phyloP scores from a whole-genome alignment of 495 filamentous ascomycete genomes.

The Aspergillus incahuasiensis region DNA sequence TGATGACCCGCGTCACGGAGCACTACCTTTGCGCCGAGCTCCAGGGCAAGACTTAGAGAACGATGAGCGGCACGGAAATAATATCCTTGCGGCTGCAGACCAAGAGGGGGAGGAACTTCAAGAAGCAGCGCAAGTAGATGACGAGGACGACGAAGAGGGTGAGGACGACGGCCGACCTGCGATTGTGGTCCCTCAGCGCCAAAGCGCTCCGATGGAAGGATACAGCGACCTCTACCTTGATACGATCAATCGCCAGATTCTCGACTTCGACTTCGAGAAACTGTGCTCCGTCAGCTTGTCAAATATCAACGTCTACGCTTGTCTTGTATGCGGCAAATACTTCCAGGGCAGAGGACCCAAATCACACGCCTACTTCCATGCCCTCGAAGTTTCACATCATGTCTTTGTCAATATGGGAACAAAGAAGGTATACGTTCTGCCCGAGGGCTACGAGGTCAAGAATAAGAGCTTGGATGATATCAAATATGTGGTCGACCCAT shows the following conservation, averaged over 20 bases:
- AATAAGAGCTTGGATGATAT: constrained; percentile 97
- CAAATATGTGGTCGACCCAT: constrained; percentile 96
- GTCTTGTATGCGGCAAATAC: constrained; percentile 95
- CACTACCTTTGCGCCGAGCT: constrained; percentile 32
- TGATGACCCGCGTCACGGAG: constrained; percentile 36
- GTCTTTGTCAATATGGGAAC: constrained; percentile 96
- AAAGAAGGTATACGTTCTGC: constrained; percentile 91
- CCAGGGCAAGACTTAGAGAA: constrained; percentile 28
- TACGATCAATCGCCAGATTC: constrained; percentile 80
- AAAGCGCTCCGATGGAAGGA: constrained; percentile 75
- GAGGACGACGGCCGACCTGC: constrained; percentile 39
- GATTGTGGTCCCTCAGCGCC: constrained; percentile 49
- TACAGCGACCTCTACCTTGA: constrained; percentile 97
- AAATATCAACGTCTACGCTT: constrained; percentile 99
- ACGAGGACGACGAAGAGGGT: constrained; percentile 22
- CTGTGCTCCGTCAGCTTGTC: constrained; percentile 91
- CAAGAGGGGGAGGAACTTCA: constrained; percentile 37
- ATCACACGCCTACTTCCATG: constrained; percentile 96
- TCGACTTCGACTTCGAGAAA: constrained; percentile 98
- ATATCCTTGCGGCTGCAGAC: constrained; percentile 36
- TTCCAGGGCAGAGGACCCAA: constrained; percentile 92
- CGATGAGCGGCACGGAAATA: constrained; percentile 34
- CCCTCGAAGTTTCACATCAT: constrained; percentile 90
- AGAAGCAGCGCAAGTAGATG: constrained; percentile 32
- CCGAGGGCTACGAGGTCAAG: constrained; percentile 94